A percentile compares a stretch with the other conserved stretches of the same genome.
These are phyloP conservation scores for Coemansia sp. DNA, from an alignment of 192 early-diverging fungal species.

Conservation along the genomic window DNA sequence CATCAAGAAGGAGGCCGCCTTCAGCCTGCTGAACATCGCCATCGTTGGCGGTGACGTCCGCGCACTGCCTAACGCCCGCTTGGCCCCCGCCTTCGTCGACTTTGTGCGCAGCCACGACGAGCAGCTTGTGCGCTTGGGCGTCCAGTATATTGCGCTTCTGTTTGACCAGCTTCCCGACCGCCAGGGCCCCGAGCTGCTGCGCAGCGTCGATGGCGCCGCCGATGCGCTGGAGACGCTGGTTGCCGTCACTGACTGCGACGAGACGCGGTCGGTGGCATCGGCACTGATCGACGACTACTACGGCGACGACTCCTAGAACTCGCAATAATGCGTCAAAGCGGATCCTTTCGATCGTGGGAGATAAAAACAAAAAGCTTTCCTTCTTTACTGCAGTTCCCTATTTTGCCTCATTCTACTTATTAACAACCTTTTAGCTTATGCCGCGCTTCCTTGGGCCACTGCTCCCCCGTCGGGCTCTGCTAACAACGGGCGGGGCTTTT, in stretches of 20 bases:
- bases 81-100: slow-evolving; percentile 52
- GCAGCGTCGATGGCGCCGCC: slow-evolving; percentile 46
- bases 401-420: slow-evolving; percentile 2
- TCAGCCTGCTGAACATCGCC: slow-evolving; percentile 66
- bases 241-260: slow-evolving; percentile 56
- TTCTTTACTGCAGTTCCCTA: not conserved
- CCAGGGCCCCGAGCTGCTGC: slow-evolving; percentile 34
- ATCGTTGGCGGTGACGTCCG: slow-evolving; percentile 26
- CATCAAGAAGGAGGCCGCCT: slow-evolving; percentile 71
- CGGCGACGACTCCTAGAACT: slow-evolving; percentile 42
- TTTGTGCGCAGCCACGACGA: slow-evolving; percentile 66
- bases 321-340: too few relatives aligned
- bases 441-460: not conserved
- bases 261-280: slow-evolving; percentile 54
- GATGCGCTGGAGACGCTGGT: slow-evolving; percentile 63
- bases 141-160: slow-evolving; percentile 62
- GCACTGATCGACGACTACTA: slow-evolving; percentile 64
- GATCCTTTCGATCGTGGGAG: not conserved
- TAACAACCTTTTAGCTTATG: too few relatives aligned
- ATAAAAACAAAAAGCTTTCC: not conserved
- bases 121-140: slow-evolving; percentile 65
- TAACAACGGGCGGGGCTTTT: not conserved
- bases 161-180: slow-evolving; percentile 54
- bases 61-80: slow-evolving; percentile 28
- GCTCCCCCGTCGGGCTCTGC: not conserved